Percentiles rank a stretch among this genome's conserved stretches.
These are phyloP conservation scores for Candida maesae DNA, from an alignment of 805 yeast species.

Conservation along the genomic window DNA sequence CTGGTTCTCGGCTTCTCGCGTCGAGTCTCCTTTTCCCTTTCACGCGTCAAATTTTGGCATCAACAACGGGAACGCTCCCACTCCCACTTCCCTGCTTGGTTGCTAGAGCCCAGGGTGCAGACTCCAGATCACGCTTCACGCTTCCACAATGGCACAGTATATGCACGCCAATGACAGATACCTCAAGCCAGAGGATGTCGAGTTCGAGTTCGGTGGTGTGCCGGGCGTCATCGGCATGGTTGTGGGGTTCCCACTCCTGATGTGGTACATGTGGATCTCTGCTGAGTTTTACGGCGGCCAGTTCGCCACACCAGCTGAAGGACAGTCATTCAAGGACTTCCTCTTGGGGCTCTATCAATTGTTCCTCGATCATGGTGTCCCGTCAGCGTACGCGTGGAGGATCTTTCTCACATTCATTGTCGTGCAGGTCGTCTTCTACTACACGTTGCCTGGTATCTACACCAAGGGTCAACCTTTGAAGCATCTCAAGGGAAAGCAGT, in stretches of 20 bases:
- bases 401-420: slow-evolving; percentile 68
- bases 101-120: too few species aligned
- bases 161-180: slow-evolving; percentile 30
- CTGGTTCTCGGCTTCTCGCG: too few species aligned
- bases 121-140: too few species aligned
- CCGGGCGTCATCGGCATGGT: slow-evolving; percentile 88
- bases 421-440: slow-evolving; percentile 70
- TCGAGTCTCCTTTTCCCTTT: too few species aligned
- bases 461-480: slow-evolving; percentile 90
- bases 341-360: slow-evolving; percentile 39
- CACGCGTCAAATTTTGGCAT: too few species aligned
- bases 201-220: slow-evolving; percentile 93
- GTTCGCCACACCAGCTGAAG: slow-evolving; percentile 63
- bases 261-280: slow-evolving; percentile 96
- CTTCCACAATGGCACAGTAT: slow-evolving; percentile 6
- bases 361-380: slow-evolving; percentile 52
- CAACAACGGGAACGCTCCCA: too few species aligned
- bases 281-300: slow-evolving; percentile 75
- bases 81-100: too few species aligned
- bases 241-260: slow-evolving; percentile 84
- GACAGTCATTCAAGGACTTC: slow-evolving; percentile 45
- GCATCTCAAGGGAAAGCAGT: slow-evolving; percentile 73
- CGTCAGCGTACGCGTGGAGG: slow-evolving; percentile 58
- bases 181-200: slow-evolving; percentile 49
- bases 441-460: slow-evolving; percentile 88